Percentiles rank a stretch among this genome's conserved stretches.
Evolutionary conservation across 257 asterid genomes (phyloP).

Genomic region (Ocimum tenuiflorum): DNA sequence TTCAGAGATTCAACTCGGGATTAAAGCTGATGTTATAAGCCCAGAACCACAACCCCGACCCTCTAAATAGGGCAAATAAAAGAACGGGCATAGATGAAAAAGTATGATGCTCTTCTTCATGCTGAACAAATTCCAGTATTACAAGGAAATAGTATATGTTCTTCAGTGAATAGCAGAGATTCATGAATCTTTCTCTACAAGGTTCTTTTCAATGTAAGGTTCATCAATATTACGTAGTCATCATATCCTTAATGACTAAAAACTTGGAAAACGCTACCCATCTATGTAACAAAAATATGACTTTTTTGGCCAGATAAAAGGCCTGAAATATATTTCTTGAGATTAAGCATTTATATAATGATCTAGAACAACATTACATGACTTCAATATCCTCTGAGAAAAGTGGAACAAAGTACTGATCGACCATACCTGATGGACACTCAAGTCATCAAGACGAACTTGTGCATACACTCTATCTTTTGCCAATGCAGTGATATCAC

Average conservation of each 20-base stretch:
- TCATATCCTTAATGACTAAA: background rate
- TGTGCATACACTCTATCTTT: constrained; percentile 62
- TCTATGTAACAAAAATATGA: background rate
- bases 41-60: background rate
- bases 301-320: background rate
- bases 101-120: background rate
- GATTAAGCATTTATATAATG: background rate
- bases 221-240: too few relatives aligned
- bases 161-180: background rate
- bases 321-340: background rate
- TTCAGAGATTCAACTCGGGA: background rate
- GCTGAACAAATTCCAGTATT: background rate
- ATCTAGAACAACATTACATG: background rate
- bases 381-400: background rate
- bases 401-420: background rate
- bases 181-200: too few relatives aligned
- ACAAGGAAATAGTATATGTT: background rate
- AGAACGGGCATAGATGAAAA: background rate
- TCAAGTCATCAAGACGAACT: constrained; percentile 58
- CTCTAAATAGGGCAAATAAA: background rate
- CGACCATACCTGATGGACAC: constrained; percentile 48
- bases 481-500: constrained; percentile 76
- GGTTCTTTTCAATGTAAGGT: too few relatives aligned
- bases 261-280: background rate
- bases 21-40: background rate